A percentile compares a stretch with the other conserved stretches of the same genome.
Conservation (phyloP, 2,329 filamentous ascomycete genomes). For the Rosellinia necatrix region DNA sequence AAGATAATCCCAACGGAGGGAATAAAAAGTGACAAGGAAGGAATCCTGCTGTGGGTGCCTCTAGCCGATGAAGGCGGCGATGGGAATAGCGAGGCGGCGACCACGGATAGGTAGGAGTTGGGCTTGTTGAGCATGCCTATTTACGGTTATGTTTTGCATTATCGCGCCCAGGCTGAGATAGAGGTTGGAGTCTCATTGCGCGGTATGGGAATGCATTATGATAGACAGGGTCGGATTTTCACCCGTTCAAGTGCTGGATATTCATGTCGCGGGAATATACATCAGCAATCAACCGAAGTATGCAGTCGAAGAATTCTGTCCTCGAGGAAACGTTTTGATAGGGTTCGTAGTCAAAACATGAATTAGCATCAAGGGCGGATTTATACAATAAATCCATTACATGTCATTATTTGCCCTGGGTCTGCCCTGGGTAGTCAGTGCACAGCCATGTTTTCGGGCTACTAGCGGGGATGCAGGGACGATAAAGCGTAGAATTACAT, state of each 20-base stretch:
- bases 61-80: conserved; percentile 44
- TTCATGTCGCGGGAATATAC: no score
- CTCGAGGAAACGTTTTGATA: no score
- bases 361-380: no score
- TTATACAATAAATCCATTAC: no score
- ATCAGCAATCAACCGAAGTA: no score
- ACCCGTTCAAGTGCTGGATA: neutral
- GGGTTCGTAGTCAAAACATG: no score
- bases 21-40: conserved; percentile 68
- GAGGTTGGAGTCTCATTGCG: neutral
- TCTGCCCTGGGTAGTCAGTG: no score
- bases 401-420: no score
- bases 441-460: no score
- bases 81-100: conserved; percentile 18
- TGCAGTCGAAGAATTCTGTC: no score
- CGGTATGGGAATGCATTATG: neutral
- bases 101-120: neutral
- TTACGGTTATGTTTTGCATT: neutral
- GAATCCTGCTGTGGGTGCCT: conserved; percentile 66
- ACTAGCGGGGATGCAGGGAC: no score
- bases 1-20: conserved; percentile 79
- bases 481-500: no score
- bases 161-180: neutral
- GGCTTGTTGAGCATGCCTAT: neutral
- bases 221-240: neutral